Conservation (phyloP, 129 eudicot genomes). For the Gnaphalium uliginosum region DNA sequence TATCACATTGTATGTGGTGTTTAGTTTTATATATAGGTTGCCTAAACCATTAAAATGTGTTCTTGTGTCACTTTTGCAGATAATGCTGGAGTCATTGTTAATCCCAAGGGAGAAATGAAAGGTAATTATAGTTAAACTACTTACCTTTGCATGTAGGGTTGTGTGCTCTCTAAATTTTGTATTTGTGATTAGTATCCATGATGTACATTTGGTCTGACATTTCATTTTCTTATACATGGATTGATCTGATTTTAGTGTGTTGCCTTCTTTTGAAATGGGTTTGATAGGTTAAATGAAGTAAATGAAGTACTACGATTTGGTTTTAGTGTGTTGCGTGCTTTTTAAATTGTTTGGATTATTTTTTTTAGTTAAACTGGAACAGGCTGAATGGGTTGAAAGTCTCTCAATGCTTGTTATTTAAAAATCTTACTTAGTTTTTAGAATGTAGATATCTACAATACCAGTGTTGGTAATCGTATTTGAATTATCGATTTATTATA, state of each 20-base stretch:
- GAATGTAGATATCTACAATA: too few species aligned
- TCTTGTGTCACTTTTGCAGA: slow-evolving; percentile 40
- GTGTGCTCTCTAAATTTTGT: not conserved
- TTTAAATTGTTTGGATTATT: not conserved
- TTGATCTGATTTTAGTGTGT: too few species aligned
- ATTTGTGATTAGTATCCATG: not conserved
- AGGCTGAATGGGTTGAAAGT: not conserved
- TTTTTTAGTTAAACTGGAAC: too few species aligned
- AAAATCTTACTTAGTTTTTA: too few species aligned
- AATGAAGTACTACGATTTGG: too few species aligned
- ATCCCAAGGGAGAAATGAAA: slow-evolving; percentile 97
- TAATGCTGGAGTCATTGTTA: slow-evolving; percentile 92
- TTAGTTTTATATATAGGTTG: not conserved
- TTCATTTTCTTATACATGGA: too few species aligned
- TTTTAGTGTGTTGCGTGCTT: too few species aligned
- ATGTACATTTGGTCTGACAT: too few species aligned
- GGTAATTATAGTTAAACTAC: slow-evolving; percentile 34
- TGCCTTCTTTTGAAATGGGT: too few species aligned
- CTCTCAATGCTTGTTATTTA: too few species aligned
- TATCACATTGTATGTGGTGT: not conserved
- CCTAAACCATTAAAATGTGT: not conserved
- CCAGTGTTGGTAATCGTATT: not conserved
- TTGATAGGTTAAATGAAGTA: too few species aligned
- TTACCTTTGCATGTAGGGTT: not conserved
- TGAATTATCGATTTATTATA: not conserved